Base-by-base conservation (phyloP, 1,284 basidiomycete species). In the Peniophora sp. region DNA sequence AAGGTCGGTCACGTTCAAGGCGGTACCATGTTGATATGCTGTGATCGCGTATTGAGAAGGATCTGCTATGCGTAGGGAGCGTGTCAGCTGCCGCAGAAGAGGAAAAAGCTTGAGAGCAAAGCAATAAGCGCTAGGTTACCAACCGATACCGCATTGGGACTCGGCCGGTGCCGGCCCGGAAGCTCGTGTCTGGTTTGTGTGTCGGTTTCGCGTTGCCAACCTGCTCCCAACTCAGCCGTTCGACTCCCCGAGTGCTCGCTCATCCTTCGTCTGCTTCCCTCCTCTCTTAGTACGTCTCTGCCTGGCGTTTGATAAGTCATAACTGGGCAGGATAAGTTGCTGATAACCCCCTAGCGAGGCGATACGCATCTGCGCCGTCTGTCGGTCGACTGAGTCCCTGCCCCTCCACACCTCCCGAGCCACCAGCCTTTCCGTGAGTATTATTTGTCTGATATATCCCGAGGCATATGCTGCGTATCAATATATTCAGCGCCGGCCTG, bases 281-380 rank as follows among this genome's bases (percentile, higher is more conserved):
- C 8, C 22, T 46, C 24, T 34, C 6, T 35, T 24, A 41, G 38
- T 41, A 41, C 38, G 19, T 17, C 38, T 20, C 8, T 20, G 38
- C 16, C n/a, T n/a, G 5, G 8, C 16, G 5, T 32, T 12, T 32
- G 27, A 32, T 32, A 32, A 32, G 6, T 12, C 12, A 5, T 32
- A 6, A 12, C 12, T 12, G 27, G 5, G 27, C 27, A 12, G 27
- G 27, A 32, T 32, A 32, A 32, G 27, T 32, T 5, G 27, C 27
- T 32, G 27, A 32, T 32, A 32, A 32, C 5, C 27, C 19, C 38
- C n/a, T 22, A 22, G 19, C 44, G 23, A 45, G 20, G 44, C 44
- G 44, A 45, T 45, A 45, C 44, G 44, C 44, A 45, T 20, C 44
- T 22, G 14, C 44, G 19, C 23, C 44, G 19, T 45, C 44, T 22